Evolutionary conservation across 2,329 filamentous ascomycete species (phyloP).

Genomic region (Cercospora beticola): DNA sequence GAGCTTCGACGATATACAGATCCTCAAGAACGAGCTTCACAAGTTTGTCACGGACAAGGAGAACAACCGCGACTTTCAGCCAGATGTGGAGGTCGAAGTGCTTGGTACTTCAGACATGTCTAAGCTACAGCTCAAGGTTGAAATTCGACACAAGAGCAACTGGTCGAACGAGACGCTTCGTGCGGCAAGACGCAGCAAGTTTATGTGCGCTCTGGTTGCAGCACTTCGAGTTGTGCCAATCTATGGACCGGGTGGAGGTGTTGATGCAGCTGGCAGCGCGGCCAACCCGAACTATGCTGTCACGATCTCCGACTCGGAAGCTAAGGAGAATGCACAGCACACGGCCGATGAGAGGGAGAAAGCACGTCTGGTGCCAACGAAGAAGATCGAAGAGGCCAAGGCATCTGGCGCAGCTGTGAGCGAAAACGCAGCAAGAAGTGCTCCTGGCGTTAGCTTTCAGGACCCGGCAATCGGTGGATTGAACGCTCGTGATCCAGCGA

Average conservation of each 20-base stretch:
- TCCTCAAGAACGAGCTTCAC: slow-evolving; percentile 80
- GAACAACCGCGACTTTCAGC: slow-evolving; percentile 87
- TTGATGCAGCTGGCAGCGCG: slow-evolving; percentile 58
- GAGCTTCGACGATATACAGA: slow-evolving; percentile 82
- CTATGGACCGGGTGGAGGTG: slow-evolving; percentile 72
- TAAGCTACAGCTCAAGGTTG: slow-evolving; percentile 78
- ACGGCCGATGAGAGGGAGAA: slow-evolving; percentile 50
- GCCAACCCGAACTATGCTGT: slow-evolving; percentile 83
- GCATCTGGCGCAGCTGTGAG: slow-evolving; percentile 20
- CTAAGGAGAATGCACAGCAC: slow-evolving; percentile 59
- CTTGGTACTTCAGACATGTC: slow-evolving; percentile 79
- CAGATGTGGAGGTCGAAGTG: slow-evolving; percentile 76
- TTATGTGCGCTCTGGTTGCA: slow-evolving; percentile 88
- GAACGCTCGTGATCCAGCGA: slow-evolving; percentile 45
- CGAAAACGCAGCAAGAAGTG: slow-evolving; percentile 16
- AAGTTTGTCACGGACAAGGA: slow-evolving; percentile 79
- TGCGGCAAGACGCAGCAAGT: slow-evolving; percentile 81
- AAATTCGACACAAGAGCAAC: slow-evolving; percentile 78
- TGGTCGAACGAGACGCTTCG: slow-evolving; percentile 73
- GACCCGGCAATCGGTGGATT: slow-evolving; percentile 43
- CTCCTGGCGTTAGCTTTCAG: slow-evolving; percentile 23
- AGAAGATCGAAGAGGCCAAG: slow-evolving; percentile 34
- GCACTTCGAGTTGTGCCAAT: slow-evolving; percentile 87
- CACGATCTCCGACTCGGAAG: slow-evolving; percentile 67
- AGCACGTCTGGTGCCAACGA: slow-evolving; percentile 62